A percentile compares a stretch with the other conserved stretches of the same genome.
phyloP scores from a whole-genome alignment of 768 basidiomycete genomes.

The Tubosaeta sp. region DNA sequence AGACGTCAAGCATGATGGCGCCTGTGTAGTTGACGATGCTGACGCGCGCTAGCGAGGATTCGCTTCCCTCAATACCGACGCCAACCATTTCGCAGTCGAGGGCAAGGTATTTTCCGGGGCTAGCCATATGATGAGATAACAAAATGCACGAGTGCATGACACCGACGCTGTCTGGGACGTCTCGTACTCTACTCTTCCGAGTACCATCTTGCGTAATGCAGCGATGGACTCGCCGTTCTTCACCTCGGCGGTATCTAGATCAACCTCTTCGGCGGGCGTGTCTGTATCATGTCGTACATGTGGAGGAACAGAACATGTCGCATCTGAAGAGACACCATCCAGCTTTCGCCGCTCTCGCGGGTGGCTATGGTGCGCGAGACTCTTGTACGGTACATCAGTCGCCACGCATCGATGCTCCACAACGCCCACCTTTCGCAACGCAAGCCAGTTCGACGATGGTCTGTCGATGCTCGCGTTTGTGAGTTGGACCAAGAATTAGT shows the following conservation, averaged over 20 bases:
- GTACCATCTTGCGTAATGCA: slow-evolving; percentile 49
- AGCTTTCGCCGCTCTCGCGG: slow-evolving; percentile 20
- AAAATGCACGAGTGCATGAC: neutral
- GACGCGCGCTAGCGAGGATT: slow-evolving; percentile 85
- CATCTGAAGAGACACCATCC: slow-evolving; percentile 2
- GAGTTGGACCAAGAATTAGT: neutral
- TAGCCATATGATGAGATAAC: slow-evolving; percentile 20
- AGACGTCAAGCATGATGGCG: slow-evolving; percentile 72
- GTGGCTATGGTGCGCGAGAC: slow-evolving; percentile 5
- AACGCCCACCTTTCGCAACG: slow-evolving; percentile 46
- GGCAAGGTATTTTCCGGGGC: slow-evolving; percentile 72
- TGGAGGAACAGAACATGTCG: neutral
- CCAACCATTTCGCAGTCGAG: slow-evolving; percentile 99
- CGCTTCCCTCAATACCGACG: slow-evolving; percentile 75
- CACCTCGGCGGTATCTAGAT: slow-evolving; percentile 22
- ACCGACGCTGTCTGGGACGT: slow-evolving; percentile 45
- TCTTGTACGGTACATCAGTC: slow-evolving; percentile 2
- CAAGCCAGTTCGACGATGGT: slow-evolving; percentile 56
- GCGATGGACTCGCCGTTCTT: slow-evolving; percentile 49
- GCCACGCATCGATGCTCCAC: neutral
- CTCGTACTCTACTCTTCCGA: slow-evolving; percentile 41
- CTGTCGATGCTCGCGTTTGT: slow-evolving; percentile 2
- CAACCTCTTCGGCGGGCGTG: slow-evolving; percentile 7
- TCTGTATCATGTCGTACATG: neutral
- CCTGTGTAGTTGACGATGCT: slow-evolving; percentile 90